Conservation (phyloP, 2,329 filamentous ascomycete species). For the Trichoderma pleuroti region DNA sequence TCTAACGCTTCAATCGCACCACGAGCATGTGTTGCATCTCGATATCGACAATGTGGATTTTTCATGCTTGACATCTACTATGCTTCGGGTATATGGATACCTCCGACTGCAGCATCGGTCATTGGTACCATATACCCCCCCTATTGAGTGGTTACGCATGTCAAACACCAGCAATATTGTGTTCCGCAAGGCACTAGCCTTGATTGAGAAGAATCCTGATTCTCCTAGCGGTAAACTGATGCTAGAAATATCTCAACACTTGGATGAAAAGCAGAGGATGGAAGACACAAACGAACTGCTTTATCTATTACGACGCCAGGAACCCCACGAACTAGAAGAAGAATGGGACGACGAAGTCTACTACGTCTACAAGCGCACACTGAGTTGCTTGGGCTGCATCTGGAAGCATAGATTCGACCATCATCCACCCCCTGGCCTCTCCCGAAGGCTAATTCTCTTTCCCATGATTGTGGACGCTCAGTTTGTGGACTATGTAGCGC, state of each 20-base stretch:
- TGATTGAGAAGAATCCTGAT: not conserved
- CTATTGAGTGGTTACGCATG: constrained; percentile 25
- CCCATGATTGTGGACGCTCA: constrained; percentile 23
- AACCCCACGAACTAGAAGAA: constrained; percentile 1
- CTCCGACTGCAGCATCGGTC: constrained; percentile 21
- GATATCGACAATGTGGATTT: constrained; percentile 21
- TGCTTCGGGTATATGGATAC: constrained; percentile 23
- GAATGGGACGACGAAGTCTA: constrained; percentile 20
- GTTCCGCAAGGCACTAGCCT: constrained; percentile 19
- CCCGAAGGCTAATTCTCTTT: constrained; percentile 22
- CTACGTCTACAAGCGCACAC: constrained; percentile 23
- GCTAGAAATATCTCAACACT: not conserved
- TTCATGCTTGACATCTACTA: constrained; percentile 21
- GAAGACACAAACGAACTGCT: not conserved
- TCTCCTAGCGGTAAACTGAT: not conserved
- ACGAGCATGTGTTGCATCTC: constrained; percentile 21
- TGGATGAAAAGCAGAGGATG: not conserved
- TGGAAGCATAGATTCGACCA: constrained; percentile 21
- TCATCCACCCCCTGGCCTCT: constrained; percentile 1
- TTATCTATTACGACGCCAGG: not conserved
- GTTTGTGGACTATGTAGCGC: constrained; percentile 23
- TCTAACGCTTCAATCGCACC: constrained; percentile 21
- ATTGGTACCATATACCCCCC: constrained; percentile 23
- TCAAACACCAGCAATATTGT: constrained; percentile 22
- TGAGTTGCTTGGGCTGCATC: constrained; percentile 23